Conservation (phyloP, 192 early-diverging fungal species). For the Linnemannia schmuckeri region DNA sequence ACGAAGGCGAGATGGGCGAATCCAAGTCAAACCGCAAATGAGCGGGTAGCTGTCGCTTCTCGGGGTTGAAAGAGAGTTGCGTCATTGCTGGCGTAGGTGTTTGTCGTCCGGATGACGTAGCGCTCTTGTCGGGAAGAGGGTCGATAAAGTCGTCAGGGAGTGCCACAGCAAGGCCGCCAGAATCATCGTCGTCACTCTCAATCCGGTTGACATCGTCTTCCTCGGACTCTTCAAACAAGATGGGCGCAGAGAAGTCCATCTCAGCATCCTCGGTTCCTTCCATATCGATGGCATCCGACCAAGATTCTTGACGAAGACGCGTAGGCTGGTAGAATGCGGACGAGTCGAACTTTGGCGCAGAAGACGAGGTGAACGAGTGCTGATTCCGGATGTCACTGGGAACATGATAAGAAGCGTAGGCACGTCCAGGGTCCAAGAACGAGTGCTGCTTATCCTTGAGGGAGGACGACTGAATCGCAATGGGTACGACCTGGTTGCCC, state of each 20-base stretch:
- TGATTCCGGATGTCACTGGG: not conserved
- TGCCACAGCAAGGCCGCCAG: constrained; percentile 38
- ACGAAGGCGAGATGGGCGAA: not conserved
- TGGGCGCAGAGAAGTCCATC: constrained; percentile 55
- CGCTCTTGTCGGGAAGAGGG: constrained; percentile 22
- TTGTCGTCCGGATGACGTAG: constrained; percentile 26
- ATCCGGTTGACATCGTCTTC: constrained; percentile 24
- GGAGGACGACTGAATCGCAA: constrained; percentile 33
- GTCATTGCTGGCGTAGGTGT: constrained; percentile 29
- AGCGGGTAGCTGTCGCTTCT: constrained; percentile 33
- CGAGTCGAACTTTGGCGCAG: constrained; percentile 41
- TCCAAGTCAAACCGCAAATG: constrained; percentile 38
- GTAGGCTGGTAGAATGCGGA: constrained; percentile 49
- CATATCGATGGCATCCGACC: constrained; percentile 61
- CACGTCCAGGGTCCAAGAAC: constrained; percentile 14
- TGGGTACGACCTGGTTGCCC: constrained; percentile 43
- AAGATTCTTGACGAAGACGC: constrained; percentile 55
- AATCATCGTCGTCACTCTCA: constrained; percentile 32
- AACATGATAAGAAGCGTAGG: constrained; percentile 28
- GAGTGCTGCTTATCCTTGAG: constrained; percentile 10
- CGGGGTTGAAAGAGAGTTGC: constrained; percentile 33
- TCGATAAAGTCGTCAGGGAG: constrained; percentile 54
- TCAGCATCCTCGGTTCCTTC: constrained; percentile 56
- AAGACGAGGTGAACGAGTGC: constrained; percentile 17
- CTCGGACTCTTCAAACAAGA: constrained; percentile 51